Conservation (phyloP, 306 rosid genomes). For the Quercus ilex region DNA sequence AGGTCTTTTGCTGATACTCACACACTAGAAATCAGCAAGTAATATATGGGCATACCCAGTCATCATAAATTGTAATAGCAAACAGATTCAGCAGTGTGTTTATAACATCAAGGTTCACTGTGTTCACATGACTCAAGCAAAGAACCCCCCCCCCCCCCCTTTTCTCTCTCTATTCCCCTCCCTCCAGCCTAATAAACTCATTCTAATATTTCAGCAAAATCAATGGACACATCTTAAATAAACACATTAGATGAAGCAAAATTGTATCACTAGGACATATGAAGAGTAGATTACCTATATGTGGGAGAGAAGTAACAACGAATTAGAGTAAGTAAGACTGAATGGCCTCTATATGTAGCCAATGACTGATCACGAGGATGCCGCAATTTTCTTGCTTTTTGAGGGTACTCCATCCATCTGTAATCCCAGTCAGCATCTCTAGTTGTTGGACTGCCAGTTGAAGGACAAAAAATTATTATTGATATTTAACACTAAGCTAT, state of each 20-base stretch:
- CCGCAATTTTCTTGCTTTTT: conserved; percentile 43
- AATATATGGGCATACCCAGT: too few species aligned
- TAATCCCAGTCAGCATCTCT: conserved; percentile 74
- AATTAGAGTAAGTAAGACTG: conserved; percentile 73
- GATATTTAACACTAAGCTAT: neutral
- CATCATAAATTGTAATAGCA: too few species aligned
- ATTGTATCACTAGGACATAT: neutral
- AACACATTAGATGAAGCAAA: neutral
- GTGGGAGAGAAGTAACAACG: conserved; percentile 89
- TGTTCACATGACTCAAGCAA: too few species aligned
- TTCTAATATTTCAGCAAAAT: neutral
- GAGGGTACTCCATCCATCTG: conserved; percentile 88
- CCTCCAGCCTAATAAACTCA: too few species aligned
- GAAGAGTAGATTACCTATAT: conserved; percentile 49
- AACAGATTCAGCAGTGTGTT: too few species aligned
- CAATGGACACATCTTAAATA: neutral
- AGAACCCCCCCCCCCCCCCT: too few species aligned
- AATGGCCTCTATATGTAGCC: conserved; percentile 80
- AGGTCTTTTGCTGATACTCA: too few species aligned
- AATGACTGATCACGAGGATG: conserved; percentile 75
- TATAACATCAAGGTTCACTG: too few species aligned
- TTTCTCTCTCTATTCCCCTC: too few species aligned
- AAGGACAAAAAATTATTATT: conserved; percentile 4
- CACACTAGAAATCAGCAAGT: too few species aligned
- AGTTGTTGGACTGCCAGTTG: conserved; percentile 39